phyloP scores from a whole-genome alignment of 1,284 basidiomycete genomes.

The Pterula multifida region DNA sequence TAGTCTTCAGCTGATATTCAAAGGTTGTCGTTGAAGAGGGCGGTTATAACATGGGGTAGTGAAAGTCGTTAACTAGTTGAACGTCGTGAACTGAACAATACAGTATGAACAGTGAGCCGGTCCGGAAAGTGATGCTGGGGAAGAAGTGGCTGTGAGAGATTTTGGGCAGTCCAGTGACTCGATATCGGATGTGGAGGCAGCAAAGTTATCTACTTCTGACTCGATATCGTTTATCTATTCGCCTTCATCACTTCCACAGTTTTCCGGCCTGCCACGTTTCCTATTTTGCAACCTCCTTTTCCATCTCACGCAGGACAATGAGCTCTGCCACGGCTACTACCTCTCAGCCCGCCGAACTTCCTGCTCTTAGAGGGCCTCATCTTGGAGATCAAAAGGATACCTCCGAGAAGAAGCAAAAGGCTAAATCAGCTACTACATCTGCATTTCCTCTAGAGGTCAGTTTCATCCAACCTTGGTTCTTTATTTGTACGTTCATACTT shows the following conservation, averaged over 20 bases:
- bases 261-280: neutral
- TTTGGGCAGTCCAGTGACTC: conserved; percentile 1
- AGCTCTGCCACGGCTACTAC: conserved; percentile 27
- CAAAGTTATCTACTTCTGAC: neutral
- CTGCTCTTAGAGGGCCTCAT: conserved; percentile 21
- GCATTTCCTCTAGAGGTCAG: conserved; percentile 54
- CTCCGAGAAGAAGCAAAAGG: conserved; percentile 25
- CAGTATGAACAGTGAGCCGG: neutral
- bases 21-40: no score
- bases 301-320: conserved; percentile 13
- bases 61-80: no score
- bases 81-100: no score
- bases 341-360: conserved; percentile 25
- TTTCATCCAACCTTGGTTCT: conserved; percentile 5
- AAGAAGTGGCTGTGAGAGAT: neutral
- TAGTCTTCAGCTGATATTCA: no score
- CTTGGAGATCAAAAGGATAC: conserved; percentile 15
- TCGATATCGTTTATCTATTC: neutral
- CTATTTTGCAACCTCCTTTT: neutral
- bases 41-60: no score
- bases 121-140: neutral
- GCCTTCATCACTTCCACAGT: neutral
- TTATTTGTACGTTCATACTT: conserved; percentile 9
- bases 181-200: conserved; percentile 1
- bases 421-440: conserved; percentile 29